Evolutionary conservation across 129 eudicot genomes (phyloP).

Genomic region (Chrysanthemum makinoi): DNA sequence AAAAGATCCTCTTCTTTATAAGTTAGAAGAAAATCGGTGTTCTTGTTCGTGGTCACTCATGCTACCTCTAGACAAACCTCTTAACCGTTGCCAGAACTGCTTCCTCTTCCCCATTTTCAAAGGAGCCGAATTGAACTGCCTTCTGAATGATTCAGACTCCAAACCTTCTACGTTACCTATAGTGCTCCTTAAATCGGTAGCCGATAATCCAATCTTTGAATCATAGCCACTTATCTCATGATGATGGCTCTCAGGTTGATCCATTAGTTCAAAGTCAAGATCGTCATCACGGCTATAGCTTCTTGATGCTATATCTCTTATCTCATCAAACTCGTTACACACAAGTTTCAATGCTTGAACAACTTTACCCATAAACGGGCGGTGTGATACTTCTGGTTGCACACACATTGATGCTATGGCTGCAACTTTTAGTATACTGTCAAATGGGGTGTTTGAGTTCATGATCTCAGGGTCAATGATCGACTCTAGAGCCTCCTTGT

Average conservation of each 20-base stretch:
- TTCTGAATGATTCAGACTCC: constrained; percentile 61
- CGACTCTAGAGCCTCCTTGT: constrained; percentile 54
- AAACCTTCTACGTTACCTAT: constrained; percentile 39
- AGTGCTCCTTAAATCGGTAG: constrained; percentile 49
- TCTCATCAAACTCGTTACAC: constrained; percentile 81
- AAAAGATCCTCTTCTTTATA: constrained; percentile 9
- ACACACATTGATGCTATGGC: constrained; percentile 99
- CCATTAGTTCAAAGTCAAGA: constrained; percentile 42
- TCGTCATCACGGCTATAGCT: constrained; percentile 37
- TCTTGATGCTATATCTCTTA: constrained; percentile 44
- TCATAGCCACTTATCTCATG: constrained; percentile 31
- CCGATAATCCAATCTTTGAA: constrained; percentile 45
- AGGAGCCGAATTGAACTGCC: constrained; percentile 80
- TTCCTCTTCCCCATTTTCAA: constrained; percentile 54
- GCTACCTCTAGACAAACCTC: constrained; percentile 67
- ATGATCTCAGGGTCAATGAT: constrained; percentile 51
- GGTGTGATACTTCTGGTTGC: constrained; percentile 94
- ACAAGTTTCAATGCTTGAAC: constrained; percentile 93
- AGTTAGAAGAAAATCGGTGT: constrained; percentile 48
- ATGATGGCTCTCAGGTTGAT: constrained; percentile 28
- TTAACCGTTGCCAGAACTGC: constrained; percentile 62
- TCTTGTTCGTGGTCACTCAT: constrained; percentile 48
- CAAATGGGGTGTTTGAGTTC: constrained; percentile 48
- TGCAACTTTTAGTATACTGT: constrained; percentile 71
- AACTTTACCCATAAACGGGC: constrained; percentile 98